Evolutionary conservation across 176 grass and related monocot species (phyloP).

Genomic region (Oryza officinalis): DNA sequence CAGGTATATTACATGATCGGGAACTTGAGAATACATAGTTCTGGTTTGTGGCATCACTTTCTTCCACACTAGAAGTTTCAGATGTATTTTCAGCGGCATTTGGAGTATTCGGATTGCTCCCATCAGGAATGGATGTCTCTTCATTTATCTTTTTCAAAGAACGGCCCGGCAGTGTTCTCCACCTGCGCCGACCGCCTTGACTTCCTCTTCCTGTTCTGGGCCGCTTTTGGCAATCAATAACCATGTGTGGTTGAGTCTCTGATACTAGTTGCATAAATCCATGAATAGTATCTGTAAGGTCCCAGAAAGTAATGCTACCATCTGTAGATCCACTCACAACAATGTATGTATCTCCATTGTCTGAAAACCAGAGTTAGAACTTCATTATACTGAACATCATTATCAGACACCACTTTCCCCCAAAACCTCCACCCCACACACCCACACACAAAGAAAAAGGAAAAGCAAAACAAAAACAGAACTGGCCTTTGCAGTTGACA

Average conservation of each 20-base stretch:
- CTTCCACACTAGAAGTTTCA: not conserved
- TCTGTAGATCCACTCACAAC: constrained; percentile 78
- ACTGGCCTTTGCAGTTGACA: constrained; percentile 36
- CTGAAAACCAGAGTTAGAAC: constrained; percentile 38
- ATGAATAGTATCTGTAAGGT: constrained; percentile 67
- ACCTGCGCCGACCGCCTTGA: constrained; percentile 69
- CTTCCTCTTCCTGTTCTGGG: constrained; percentile 94
- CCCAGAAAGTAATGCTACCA: constrained; percentile 91
- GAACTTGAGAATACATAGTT: constrained; percentile 28
- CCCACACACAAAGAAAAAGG: not conserved
- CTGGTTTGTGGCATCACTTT: constrained; percentile 9
- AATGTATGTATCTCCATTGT: constrained; percentile 60
- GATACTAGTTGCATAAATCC: constrained; percentile 71
- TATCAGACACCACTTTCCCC: not conserved
- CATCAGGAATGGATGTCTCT: constrained; percentile 5
- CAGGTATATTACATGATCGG: constrained; percentile 41
- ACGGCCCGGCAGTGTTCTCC: constrained; percentile 59
- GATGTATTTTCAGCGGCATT: constrained; percentile 13
- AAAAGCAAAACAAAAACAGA: not conserved
- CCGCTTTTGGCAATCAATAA: constrained; percentile 66
- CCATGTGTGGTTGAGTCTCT: constrained; percentile 65
- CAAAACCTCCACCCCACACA: not conserved
- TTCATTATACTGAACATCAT: constrained; percentile 22
- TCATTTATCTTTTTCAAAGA: constrained; percentile 37
- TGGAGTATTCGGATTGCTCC: constrained; percentile 15